Conservation (phyloP, 768 basidiomycete species). For the Mycena haematopus region DNA sequence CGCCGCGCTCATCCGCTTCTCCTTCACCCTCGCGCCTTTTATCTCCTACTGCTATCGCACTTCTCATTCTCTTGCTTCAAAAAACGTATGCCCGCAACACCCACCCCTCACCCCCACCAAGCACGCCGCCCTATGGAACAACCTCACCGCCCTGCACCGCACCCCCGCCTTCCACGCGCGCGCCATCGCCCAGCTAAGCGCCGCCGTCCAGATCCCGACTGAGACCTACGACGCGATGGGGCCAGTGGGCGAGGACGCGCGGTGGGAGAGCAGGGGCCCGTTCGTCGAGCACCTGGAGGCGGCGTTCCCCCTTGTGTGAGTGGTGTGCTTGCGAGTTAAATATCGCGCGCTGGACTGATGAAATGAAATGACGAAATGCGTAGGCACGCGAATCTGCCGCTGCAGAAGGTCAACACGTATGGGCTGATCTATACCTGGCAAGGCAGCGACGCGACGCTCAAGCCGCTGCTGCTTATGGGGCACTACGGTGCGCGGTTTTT, state of each 20-base stretch:
- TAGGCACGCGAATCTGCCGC: conserved; percentile 9
- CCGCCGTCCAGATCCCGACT: conserved; percentile 46
- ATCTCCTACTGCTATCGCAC: no score
- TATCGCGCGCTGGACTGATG: background rate
- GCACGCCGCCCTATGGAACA: conserved; percentile 23
- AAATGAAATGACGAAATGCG: background rate
- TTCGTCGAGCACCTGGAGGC: conserved; percentile 47
- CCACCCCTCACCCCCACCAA: conserved; percentile 7
- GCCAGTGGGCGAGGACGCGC: conserved; percentile 52
- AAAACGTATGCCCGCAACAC: conserved; percentile 13
- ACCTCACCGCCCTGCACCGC: conserved; percentile 18
- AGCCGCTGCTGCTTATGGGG: conserved; percentile 60
- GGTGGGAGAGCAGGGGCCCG: conserved; percentile 45
- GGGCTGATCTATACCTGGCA: conserved; percentile 68
- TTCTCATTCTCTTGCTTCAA: background rate
- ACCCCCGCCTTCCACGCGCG: conserved; percentile 37
- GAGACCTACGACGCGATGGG: conserved; percentile 56
- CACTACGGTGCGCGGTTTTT: conserved; percentile 50
- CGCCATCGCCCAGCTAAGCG: conserved; percentile 41
- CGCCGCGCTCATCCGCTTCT: conserved; percentile 3
- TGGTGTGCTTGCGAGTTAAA: background rate
- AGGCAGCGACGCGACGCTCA: conserved; percentile 53
- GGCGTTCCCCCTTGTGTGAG: conserved; percentile 61
- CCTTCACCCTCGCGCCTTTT: background rate
- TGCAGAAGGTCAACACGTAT: conserved; percentile 59